Evolutionary conservation across 257 asterid genomes (phyloP), one percentile per base, ranked within the genome.

Genomic region (Gentiana dahurica): DNA sequence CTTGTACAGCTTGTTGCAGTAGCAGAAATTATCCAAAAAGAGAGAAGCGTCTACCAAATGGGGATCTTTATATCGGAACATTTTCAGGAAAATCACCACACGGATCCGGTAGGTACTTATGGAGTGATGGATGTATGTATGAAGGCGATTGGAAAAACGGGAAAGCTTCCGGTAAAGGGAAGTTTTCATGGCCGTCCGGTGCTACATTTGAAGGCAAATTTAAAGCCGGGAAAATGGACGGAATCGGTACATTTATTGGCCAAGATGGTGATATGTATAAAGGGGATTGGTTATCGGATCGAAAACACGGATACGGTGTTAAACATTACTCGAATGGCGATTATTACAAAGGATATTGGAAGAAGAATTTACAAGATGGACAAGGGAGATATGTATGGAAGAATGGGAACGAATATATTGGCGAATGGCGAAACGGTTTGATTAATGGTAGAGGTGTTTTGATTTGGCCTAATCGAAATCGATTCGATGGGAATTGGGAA

Each of bases 91-190:
- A 75, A 41, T 63, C 93, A 3, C 99, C 97, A 3, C 95, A 83
- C 71, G 97, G 97, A 77, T 85, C 93, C 51, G 97, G 97, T 0
- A 92, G 83, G 74, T 92, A 92, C 65, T 46, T 88, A 62, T 92
- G 99, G 99, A 76, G 41, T 34, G 99, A 92, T 57, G 95, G 95
- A 51, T 88, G 97, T 67, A 88, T 88, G 95, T 92, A 88, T 49
- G 95, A 81, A 63, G 99, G 98, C 4, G 94, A 83, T 53, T 92
- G 99, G 99, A 88, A 79, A 73, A 80, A 81, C 68, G 99, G 99
- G 52, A 92, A 83, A 44, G 95, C 95, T 38, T 77, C 80, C 2
- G 99, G 99, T 0, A 83, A 71, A 50, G 99, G 98, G 1, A 88
- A 75, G 64, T 79, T 92, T 49, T 92, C 98, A 0, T 92, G 98